Evolutionary conservation across 2,329 filamentous ascomycete genomes (phyloP), one percentile per base, ranked within the genome.

Genomic region (Colletotrichum melonis): DNA sequence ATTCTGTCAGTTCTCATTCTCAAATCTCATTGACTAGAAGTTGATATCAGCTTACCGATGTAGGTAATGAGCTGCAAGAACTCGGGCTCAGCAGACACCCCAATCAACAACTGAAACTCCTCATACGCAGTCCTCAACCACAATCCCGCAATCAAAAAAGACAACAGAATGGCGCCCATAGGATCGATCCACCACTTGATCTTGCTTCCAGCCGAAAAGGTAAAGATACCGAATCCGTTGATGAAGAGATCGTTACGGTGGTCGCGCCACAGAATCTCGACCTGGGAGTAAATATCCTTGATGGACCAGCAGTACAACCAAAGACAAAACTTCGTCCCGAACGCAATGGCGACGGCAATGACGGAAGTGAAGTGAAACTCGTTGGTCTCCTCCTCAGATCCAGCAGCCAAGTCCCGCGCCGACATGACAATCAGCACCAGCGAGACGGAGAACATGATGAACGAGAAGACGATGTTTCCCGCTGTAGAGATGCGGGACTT

Each of bases 191-290:
- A 98, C 96, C 96, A 98, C 73, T 87, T 86, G 26, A 98, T 87
- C 86, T 97, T 97, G 76, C 92, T 91, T 42, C 97, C 97, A 68
- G 95, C 94, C n/a, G 98, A 92, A 3, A 94, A 96, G 1, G 95
- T 98, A 67, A 98, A 84, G 75, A 98, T 92, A 90, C 93, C 95
- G 77, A 97, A 95, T 67, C 95, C 95, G 82, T 98, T 99, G 88
- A 99, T 95, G 78, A 98, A 88, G n/a, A 99, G 87, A 80, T 99
- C 97, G 80, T 99, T 99, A 74, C 97, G 92, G 85, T 99, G 97
- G 80, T 98, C 96, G 82, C 97, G 94, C 95, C 95, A 98, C 16
- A 98, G 86, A 80, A 98, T 98, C 70, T 93, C 90, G 75, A 98
- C 91, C 82, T 98, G 95, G 74, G 92, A 95, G 86, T 98, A 98